These are phyloP conservation scores for Ganoderma meredithae DNA, from an alignment of 1,284 basidiomycete species.

Conservation along the genomic window DNA sequence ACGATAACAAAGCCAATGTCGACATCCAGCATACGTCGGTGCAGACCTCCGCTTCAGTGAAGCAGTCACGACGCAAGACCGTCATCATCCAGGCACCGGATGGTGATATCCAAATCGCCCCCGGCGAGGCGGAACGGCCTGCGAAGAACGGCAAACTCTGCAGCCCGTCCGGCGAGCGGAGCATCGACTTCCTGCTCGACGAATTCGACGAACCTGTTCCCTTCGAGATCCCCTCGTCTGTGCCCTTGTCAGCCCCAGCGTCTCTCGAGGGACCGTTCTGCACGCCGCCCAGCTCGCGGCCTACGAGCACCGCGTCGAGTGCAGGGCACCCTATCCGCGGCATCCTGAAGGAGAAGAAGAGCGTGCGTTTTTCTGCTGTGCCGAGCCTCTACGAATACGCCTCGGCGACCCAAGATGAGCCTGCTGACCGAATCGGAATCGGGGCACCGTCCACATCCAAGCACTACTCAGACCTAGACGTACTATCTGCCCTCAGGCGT, in stretches of 20 bases:
- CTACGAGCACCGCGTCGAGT: slow-evolving; percentile 34
- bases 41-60: slow-evolving; percentile 18
- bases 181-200: slow-evolving; percentile 15
- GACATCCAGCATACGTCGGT: background rate
- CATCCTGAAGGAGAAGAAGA: slow-evolving; percentile 47
- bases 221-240: slow-evolving; percentile 32
- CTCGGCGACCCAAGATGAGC: background rate
- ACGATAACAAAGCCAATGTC: slow-evolving; percentile 12
- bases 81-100: slow-evolving; percentile 43
- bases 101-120: slow-evolving; percentile 15
- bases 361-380: slow-evolving; percentile 44
- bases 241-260: background rate
- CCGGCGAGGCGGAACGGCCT: slow-evolving; percentile 8
- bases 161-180: slow-evolving; percentile 21
- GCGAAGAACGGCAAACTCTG: slow-evolving; percentile 22
- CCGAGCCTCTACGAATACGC: slow-evolving; percentile 38
- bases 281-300: slow-evolving; percentile 31
- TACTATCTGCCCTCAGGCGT: slow-evolving; percentile 11
- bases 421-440: background rate
- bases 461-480: slow-evolving; percentile 13
- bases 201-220: slow-evolving; percentile 35
- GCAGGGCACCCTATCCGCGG: slow-evolving; percentile 38
- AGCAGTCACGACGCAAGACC: slow-evolving; percentile 40
- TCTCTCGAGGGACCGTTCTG: slow-evolving; percentile 18
- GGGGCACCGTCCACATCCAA: slow-evolving; percentile 1